Base-by-base conservation (phyloP, 371 early-diverging fungal genomes). In the Rhizomucor pusillus region DNA sequence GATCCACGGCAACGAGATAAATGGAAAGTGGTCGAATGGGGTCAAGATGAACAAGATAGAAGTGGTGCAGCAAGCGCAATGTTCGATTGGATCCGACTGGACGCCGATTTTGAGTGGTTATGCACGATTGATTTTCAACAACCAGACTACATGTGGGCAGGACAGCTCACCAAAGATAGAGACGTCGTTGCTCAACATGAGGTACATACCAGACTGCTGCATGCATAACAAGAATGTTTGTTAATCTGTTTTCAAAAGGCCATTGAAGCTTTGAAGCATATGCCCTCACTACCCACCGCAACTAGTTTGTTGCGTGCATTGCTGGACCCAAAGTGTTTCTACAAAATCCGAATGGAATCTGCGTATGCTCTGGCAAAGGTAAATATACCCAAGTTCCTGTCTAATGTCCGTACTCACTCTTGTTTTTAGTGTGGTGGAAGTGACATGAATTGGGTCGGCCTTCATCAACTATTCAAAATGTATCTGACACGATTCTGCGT, bases 151-250 rank as follows among this genome's bases (percentile, higher is more conserved):
- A 98, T 98, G 97, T 97, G 96, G 93, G 90, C 91, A 11, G 91
- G 94, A 14, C 96, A 96, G 67, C 74, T 99, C 48, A 85, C 88
- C 20, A 89, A 92, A 57, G 99, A 99, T 63, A 82, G 92, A 47
- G 97, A 98, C 70, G 95, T 99, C 3, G 87, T 91, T 5, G 97
- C 98, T 9, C 99, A 99, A 60, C 85, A 90, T 53, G 99, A 99
- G 49, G 77, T 62, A 53, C 43, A 39, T 47, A 7, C 5, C 3
- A 54, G 12, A 16, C 20, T 45, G 14, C 11, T 14, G 13, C 9
- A 6, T 4, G 33, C 34, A 29, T 43, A n/a, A n/a, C n/a, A 24
- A 36, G 1, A 36, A 37, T 12, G 11, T 22, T n/a, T 23, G 29
- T 22, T 19, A 29, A 29, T n/a, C 23, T 43, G 9, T 43, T 25